Evolutionary conservation across 441 rosid genomes (phyloP).

Genomic region (Pelargonium fulgidum): DNA sequence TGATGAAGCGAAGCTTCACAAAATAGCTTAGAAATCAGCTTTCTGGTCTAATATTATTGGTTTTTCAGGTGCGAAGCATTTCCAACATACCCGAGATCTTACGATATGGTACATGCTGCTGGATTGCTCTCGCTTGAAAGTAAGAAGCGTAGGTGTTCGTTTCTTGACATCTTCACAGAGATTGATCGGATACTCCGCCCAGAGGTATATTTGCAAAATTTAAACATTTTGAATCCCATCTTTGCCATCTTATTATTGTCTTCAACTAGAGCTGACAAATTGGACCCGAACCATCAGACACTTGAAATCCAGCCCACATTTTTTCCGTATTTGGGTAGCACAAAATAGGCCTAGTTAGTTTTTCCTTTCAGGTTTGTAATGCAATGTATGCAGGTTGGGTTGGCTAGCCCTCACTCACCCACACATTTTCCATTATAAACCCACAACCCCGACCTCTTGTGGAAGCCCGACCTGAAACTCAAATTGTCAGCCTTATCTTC

Average conservation of each 20-base stretch:
- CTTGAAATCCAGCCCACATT: too few relatives aligned
- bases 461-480: too few relatives aligned
- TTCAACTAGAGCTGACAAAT: too few relatives aligned
- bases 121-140: constrained; percentile 66
- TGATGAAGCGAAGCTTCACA: background rate
- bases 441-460: too few relatives aligned
- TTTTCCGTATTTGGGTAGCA: too few relatives aligned
- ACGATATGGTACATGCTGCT: constrained; percentile 86
- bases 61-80: constrained; percentile 82
- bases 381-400: too few relatives aligned
- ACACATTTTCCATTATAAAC: too few relatives aligned
- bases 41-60: background rate
- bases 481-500: too few relatives aligned
- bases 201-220: constrained; percentile 49
- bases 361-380: too few relatives aligned
- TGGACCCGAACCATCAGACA: too few relatives aligned
- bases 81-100: constrained; percentile 91
- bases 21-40: background rate
- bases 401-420: too few relatives aligned
- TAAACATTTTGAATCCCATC: background rate
- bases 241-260: constrained; percentile 3
- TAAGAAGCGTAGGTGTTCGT: constrained; percentile 46
- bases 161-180: constrained; percentile 61
- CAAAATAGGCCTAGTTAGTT: too few relatives aligned
- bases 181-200: constrained; percentile 92